Evolutionary conservation across 306 rosid genomes (phyloP), one percentile per base, ranked within the genome.

Genomic region (peach (Prunus persica)): DNA sequence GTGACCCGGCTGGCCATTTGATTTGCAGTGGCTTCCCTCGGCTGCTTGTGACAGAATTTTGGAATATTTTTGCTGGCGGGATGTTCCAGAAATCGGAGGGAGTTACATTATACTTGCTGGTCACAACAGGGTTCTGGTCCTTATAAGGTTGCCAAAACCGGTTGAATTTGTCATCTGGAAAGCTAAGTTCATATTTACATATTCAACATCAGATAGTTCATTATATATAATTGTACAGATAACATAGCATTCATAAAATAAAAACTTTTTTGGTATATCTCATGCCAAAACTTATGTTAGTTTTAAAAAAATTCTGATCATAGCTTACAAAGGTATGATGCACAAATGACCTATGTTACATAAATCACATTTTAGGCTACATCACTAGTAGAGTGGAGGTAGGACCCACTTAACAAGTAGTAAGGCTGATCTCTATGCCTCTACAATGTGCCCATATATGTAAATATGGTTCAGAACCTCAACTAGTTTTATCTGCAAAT

Each of bases 131-230:
- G 73, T 86, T 89, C 50, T 81, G 41, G 71, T 90, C 97, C 78
- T 60, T 79, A 51, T 74, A 86, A 38, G 96, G 97, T 68, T 85
- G 94, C 97, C 97, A 91, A 64, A 87, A 34, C 76, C 98, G 85
- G 85, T 94, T 82, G 88, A 79, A 94, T 85, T 80, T 76, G 86
- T 94, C 98, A 56, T 91, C 97, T 78, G 97, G 98, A 85, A 73
- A 94, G 76, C 98, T 91, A 86, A 78, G 81, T 73, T 81, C 82
- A 82, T 64, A 18, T 47, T 76, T 61, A 83, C 46, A 83, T 43
- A 27, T 74, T 55, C 80, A 81, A 62, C 58, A 84, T 88, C 67
- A 85, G 85, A 83, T 13, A 32, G 52, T 34, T 72, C 38, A 70
- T 24, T 16, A 43, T 41, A 41, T 41, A 66, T 41, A 41, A 41